phyloP scores from a whole-genome alignment of 257 asterid genomes.

The Hygrophila difformis region DNA sequence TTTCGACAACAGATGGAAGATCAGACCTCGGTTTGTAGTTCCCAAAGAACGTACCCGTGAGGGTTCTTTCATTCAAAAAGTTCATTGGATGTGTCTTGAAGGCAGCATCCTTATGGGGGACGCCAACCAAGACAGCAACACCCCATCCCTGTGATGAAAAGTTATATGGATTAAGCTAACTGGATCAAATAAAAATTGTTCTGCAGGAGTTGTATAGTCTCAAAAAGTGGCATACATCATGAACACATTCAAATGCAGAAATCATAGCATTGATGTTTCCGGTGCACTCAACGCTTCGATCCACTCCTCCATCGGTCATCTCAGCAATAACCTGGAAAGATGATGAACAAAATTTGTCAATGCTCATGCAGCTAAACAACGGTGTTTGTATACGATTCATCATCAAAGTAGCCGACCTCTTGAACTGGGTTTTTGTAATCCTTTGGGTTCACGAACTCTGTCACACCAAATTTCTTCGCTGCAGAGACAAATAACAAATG shows the following conservation, averaged over 20 bases:
- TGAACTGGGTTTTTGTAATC: conserved; percentile 67
- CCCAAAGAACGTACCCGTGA: conserved; percentile 78
- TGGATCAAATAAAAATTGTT: too few species aligned
- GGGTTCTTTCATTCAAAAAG: conserved; percentile 68
- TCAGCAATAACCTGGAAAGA: too few species aligned
- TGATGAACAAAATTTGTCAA: too few species aligned
- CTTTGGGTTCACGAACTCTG: too few species aligned
- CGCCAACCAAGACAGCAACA: conserved; percentile 86
- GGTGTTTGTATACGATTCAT: too few species aligned
- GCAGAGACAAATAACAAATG: conserved; percentile 17
- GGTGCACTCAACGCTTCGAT: conserved; percentile 74
- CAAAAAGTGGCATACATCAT: conserved; percentile 64
- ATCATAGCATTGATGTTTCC: conserved; percentile 69
- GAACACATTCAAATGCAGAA: too few species aligned
- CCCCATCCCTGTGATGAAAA: conserved; percentile 70
- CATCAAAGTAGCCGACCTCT: too few species aligned
- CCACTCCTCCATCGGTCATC: conserved; percentile 92
- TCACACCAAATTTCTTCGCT: conserved; percentile 77
- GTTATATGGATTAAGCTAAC: too few species aligned
- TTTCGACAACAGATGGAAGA: conserved; percentile 57
- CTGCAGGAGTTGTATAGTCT: too few species aligned
- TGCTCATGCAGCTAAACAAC: too few species aligned
- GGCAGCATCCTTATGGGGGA: conserved; percentile 72
- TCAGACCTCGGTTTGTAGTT: conserved; percentile 78
- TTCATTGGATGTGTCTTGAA: too few species aligned